Base-by-base conservation (phyloP, 23 red algal species). In the Pyropia haitanensis region DNA sequence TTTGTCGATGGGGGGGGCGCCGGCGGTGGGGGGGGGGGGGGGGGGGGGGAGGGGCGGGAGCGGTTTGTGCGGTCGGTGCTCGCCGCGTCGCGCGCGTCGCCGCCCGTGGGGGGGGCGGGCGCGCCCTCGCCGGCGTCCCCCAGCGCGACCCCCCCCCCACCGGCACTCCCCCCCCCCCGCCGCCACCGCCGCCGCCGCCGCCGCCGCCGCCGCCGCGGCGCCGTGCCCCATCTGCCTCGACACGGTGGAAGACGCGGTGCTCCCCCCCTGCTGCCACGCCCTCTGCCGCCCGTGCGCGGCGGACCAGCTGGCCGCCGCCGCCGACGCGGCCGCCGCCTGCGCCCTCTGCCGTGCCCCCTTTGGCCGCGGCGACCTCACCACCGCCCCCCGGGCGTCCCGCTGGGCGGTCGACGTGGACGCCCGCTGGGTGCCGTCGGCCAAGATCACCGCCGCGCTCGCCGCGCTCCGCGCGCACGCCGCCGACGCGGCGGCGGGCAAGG, bases 401-500 rank as follows among this genome's bases (percentile, higher is more conserved):
- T 60, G 24, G 24, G 24, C 57, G 29, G 29, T 60, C 5, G 57
- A 60, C 12, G 29, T 60, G 4, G 29, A 60, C 24, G 57, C 29
- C 32, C 29, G 51, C 5, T 34, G 29, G 48, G 32, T 53, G 27
- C 64, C 51, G 33, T 75, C 70, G 33, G 56, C 70, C 21, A 84
- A 84, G 67, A 76, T 84, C 56, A 61, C 48, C 21, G 63, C 60
- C 31, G 21, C 69, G 4, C 55, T 81, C 32, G 65, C 67, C 5
- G 63, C 49, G 28, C 60, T 61, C 5, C 58, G 81, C 7, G 56
- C 68, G 10, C 39, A 46, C 24, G 64, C 55, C 14, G 27, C 58
- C 12, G 18, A 58, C 24, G 34, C 25, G 1, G 63, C 54, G 15
- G 49, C 76, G n/a, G 81, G 81, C 28, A 98, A 98, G 66, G 73